These are phyloP conservation scores for Trichophyton equinum DNA, from an alignment of 2,329 filamentous ascomycete species.

Conservation along the genomic window DNA sequence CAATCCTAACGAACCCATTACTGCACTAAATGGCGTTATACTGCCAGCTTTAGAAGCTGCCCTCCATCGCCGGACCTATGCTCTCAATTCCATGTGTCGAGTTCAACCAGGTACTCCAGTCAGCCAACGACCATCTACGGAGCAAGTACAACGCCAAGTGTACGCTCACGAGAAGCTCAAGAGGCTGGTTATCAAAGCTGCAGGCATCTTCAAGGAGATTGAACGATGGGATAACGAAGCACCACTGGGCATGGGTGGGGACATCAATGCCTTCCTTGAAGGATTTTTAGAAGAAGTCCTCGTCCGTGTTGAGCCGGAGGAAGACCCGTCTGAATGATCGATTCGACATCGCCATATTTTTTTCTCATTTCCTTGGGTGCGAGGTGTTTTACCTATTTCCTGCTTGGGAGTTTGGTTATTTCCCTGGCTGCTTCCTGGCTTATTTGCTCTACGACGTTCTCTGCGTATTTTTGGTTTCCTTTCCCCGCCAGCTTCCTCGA, in stretches of 20 bases:
- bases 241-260: constrained; percentile 86
- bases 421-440: neutral
- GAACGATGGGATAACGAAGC: constrained; percentile 76
- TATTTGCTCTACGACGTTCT: neutral
- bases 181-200: constrained; percentile 68
- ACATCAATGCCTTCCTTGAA: constrained; percentile 78
- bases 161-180: constrained; percentile 74
- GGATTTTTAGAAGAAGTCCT: constrained; percentile 88
- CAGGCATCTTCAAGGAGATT: constrained; percentile 74
- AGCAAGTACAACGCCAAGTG: constrained; percentile 51
- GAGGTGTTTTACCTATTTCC: neutral
- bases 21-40: constrained; percentile 80
- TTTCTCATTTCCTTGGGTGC: neutral
- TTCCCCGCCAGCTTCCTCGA: neutral
- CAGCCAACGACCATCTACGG: constrained; percentile 30
- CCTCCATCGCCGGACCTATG: constrained; percentile 60
- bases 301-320: constrained; percentile 76
- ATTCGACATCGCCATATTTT: neutral
- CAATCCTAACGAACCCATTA: constrained; percentile 51
- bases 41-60: constrained; percentile 87
- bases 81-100: constrained; percentile 36
- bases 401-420: neutral
- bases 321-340: constrained; percentile 38
- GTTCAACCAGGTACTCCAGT: constrained; percentile 42
- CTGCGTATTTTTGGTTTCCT: neutral